Base-by-base conservation (phyloP, 257 asterid species). In the Echites panduratus region DNA sequence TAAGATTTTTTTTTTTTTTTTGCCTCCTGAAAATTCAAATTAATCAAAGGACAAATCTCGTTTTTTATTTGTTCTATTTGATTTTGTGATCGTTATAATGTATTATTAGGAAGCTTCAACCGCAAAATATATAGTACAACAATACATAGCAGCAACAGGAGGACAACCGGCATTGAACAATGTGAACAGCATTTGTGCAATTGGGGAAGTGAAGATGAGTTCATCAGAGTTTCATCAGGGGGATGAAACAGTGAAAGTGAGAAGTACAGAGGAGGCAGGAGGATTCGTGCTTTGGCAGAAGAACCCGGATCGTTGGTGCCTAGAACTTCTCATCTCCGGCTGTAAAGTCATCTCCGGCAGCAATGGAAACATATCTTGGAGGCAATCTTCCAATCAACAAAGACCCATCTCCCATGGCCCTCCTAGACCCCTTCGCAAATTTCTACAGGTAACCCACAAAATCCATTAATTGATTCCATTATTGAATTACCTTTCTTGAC, bases 21-120 rank as follows among this genome's bases (percentile, higher is more conserved):
- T 4, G n/a, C n/a, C n/a, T n/a, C n/a, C n/a, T n/a, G n/a, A n/a
- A n/a, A n/a, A n/a, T n/a, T n/a, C n/a, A n/a, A n/a, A n/a, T n/a
- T n/a, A n/a, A n/a, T n/a, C n/a, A n/a, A n/a, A n/a, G n/a, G n/a
- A n/a, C n/a, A n/a, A n/a, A n/a, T n/a, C n/a, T n/a, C n/a, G n/a
- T n/a, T n/a, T n/a, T n/a, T n/a, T n/a, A n/a, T 2, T 16, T 32
- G 9, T 66, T 44, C 5, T 40, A 12, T 4, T 66, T 66, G 50
- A 41, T 40, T 12, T 19, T 38, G 19, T 11, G 29, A 24, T 61
- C 16, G 10, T 27, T 40, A 13, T 83, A 93, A n/a, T n/a, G n/a
- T n/a, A n/a, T n/a, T n/a, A n/a, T n/a, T 83, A 93, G 96, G 98
- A 93, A 82, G 97, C 97, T 1, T 91, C 98, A 54, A 93, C 98